A percentile compares a stretch with the other conserved stretches of the same genome.
phyloP scores from a whole-genome alignment of 176 grass and related monocot genomes.

The Triticum turgidum region DNA sequence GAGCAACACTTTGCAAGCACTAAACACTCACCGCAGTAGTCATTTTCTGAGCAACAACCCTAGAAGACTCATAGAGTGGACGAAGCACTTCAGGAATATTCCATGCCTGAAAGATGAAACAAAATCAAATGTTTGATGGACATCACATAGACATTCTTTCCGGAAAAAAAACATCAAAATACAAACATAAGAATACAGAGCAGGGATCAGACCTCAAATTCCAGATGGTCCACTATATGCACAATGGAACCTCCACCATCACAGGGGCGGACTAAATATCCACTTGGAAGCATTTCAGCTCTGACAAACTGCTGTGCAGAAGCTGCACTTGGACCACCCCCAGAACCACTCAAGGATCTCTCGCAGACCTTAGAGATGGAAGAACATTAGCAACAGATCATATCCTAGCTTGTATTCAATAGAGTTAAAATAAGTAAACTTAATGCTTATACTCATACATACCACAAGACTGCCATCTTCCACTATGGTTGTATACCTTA shows the following conservation, averaged over 20 bases:
- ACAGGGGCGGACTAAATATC: slow-evolving; percentile 87
- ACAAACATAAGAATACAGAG: not conserved
- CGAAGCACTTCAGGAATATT: slow-evolving; percentile 92
- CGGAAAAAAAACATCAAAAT: not conserved
- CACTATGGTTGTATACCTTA: slow-evolving; percentile 79
- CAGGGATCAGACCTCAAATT: slow-evolving; percentile 62
- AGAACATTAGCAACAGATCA: not conserved
- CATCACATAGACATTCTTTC: not conserved
- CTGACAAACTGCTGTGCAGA: slow-evolving; percentile 87
- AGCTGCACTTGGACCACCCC: slow-evolving; percentile 72
- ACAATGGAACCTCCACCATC: slow-evolving; percentile 93
- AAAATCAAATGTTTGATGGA: not conserved
- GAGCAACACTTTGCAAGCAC: slow-evolving; percentile 14
- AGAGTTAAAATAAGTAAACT: not conserved
- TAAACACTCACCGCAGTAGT: slow-evolving; percentile 63
- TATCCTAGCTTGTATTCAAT: not conserved
- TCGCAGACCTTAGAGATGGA: slow-evolving; percentile 75
- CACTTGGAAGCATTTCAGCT: slow-evolving; percentile 97
- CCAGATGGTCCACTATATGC: slow-evolving; percentile 95
- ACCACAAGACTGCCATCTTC: slow-evolving; percentile 99
- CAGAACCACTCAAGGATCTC: slow-evolving; percentile 90
- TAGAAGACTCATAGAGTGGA: slow-evolving; percentile 90
- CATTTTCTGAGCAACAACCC: slow-evolving; percentile 94
- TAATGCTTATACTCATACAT: slow-evolving; percentile 35
- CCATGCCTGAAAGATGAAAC: slow-evolving; percentile 59